These are phyloP conservation scores for Calendula officinalis DNA, from an alignment of 129 eudicot species.

Conservation along the genomic window DNA sequence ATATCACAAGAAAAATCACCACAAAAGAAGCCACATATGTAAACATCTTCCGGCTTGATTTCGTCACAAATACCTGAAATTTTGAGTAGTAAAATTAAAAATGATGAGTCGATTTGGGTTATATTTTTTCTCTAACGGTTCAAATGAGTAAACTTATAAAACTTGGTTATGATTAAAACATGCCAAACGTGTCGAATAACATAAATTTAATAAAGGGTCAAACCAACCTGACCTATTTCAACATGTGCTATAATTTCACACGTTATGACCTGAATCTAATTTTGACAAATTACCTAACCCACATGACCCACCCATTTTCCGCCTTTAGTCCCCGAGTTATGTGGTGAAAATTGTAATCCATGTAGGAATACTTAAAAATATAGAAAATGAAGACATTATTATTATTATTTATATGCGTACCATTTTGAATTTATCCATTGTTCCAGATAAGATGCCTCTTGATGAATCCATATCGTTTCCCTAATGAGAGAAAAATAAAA, in stretches of 20 bases:
- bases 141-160: too few species aligned
- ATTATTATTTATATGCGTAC: slow-evolving; percentile 31
- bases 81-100: too few species aligned
- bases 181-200: too few species aligned
- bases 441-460: slow-evolving; percentile 82
- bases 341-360: neutral
- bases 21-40: slow-evolving; percentile 79
- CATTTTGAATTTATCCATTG: slow-evolving; percentile 95
- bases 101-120: too few species aligned
- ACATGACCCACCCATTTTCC: neutral
- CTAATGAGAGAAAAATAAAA: slow-evolving; percentile 26
- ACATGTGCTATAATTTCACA: too few species aligned
- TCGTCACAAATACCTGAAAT: slow-evolving; percentile 74
- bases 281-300: neutral
- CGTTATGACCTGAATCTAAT: neutral
- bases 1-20: slow-evolving; percentile 64
- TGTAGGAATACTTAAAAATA: too few species aligned
- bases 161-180: too few species aligned
- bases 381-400: too few species aligned
- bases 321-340: neutral
- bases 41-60: slow-evolving; percentile 84
- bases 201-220: too few species aligned
- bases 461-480: slow-evolving; percentile 98
- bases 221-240: too few species aligned
- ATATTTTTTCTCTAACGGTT: too few species aligned